These are phyloP conservation scores for Sporobolomyces pararoseus DNA, from an alignment of 768 basidiomycete genomes.

Conservation along the genomic window DNA sequence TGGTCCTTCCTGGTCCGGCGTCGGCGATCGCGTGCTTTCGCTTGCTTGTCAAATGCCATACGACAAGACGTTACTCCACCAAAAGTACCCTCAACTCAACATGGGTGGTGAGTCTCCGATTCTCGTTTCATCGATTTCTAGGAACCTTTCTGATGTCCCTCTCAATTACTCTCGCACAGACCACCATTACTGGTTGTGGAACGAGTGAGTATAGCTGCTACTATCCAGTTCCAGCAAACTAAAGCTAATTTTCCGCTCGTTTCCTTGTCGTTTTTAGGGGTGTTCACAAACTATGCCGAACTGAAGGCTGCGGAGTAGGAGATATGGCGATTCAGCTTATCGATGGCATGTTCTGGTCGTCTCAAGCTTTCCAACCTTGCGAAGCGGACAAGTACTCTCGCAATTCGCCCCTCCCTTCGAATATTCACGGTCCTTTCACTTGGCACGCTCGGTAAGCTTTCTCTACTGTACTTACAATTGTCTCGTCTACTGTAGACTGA, in stretches of 20 bases:
- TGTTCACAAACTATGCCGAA: slow-evolving; percentile 3
- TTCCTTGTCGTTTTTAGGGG: background rate
- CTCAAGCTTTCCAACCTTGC: background rate
- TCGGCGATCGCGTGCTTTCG: slow-evolving; percentile 1
- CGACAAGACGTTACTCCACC: background rate
- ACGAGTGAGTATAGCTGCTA: slow-evolving; percentile 5
- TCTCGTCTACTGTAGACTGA: background rate
- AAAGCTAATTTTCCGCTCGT: background rate
- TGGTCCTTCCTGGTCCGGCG: slow-evolving; percentile 13
- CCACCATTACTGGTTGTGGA: slow-evolving; percentile 6
- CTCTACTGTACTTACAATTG: background rate
- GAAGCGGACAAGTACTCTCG: background rate
- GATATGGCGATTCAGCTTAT: slow-evolving; percentile 3
- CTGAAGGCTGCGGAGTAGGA: background rate
- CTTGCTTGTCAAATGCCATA: slow-evolving; percentile 7
- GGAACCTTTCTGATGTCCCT: too few species aligned
- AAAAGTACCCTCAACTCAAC: background rate
- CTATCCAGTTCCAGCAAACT: background rate
- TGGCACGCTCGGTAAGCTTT: slow-evolving; percentile 10
- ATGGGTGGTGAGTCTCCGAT: background rate
- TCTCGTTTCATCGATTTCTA: too few species aligned
- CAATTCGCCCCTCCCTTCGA: background rate
- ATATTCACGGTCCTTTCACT: slow-evolving; percentile 7
- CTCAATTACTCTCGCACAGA: too few species aligned
- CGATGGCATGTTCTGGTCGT: slow-evolving; percentile 10